Evolutionary conservation across 371 early-diverging fungal species (phyloP).

Genomic region (Mucor velutinosus): DNA sequence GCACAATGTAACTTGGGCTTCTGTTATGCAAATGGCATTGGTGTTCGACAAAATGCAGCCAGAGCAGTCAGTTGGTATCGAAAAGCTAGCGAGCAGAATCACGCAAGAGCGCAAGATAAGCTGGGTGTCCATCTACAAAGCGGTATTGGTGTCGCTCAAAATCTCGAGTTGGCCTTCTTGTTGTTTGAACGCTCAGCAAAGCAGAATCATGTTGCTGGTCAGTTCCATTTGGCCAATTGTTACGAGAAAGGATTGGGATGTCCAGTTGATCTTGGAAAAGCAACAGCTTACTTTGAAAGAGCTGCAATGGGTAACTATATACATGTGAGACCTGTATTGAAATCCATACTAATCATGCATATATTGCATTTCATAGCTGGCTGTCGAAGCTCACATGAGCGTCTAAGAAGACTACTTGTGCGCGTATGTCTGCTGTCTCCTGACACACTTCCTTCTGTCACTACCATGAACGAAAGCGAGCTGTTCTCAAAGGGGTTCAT

Average conservation of each 20-base stretch:
- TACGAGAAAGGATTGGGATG: conserved; percentile 73
- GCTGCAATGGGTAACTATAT: conserved; percentile 54
- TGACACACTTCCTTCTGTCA: conserved; percentile 29
- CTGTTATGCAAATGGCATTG: conserved; percentile 80
- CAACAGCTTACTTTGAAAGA: conserved; percentile 69
- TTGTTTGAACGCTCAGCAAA: conserved; percentile 69
- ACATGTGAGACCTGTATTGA: background rate
- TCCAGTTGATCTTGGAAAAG: conserved; percentile 56
- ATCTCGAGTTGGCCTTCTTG: conserved; percentile 57
- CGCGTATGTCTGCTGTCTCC: conserved; percentile 44
- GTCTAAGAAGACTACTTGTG: conserved; percentile 51
- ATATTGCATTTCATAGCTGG: conserved; percentile 33
- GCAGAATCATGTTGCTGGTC: conserved; percentile 64
- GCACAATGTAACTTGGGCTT: too few species aligned
- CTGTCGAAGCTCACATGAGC: conserved; percentile 60
- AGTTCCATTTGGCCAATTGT: conserved; percentile 66
- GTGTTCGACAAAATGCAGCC: conserved; percentile 55
- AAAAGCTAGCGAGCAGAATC: conserved; percentile 58
- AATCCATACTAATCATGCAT: background rate
- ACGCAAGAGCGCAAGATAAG: conserved; percentile 78
- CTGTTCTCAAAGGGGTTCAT: conserved; percentile 44
- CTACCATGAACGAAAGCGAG: conserved; percentile 33
- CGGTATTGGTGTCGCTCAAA: conserved; percentile 67
- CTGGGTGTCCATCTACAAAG: conserved; percentile 75
- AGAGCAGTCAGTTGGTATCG: conserved; percentile 68